A percentile compares a stretch with the other conserved stretches of the same genome.
Conservation (phyloP, 176 grass and related monocot genomes). For the Aechmea fasciata region DNA sequence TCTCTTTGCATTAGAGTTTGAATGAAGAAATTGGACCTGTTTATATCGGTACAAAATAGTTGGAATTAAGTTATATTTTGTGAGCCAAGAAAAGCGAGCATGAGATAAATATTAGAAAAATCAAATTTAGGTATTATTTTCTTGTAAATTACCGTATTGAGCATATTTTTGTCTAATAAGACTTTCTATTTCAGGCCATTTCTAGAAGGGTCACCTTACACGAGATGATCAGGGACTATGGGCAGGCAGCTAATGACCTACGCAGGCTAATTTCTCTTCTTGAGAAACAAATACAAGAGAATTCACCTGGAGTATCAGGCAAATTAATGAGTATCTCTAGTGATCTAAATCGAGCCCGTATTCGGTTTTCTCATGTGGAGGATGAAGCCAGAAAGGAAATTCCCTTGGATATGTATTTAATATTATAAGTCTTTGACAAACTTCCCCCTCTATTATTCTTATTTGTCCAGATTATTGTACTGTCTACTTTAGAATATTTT, state of each 20-base stretch:
- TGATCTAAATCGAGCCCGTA: slow-evolving; percentile 44
- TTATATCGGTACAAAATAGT: no score
- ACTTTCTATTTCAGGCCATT: slow-evolving; percentile 54
- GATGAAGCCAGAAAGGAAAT: slow-evolving; percentile 46
- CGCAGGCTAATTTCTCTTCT: slow-evolving; percentile 56
- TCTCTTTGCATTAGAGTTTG: no score
- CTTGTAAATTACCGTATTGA: no score
- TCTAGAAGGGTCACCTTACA: slow-evolving; percentile 84
- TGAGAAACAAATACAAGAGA: slow-evolving; percentile 60
- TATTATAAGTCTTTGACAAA: slow-evolving; percentile 55
- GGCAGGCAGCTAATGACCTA: slow-evolving; percentile 67
- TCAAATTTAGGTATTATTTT: slow-evolving; percentile 2
- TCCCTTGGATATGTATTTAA: slow-evolving; percentile 64
- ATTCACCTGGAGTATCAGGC: slow-evolving; percentile 26
- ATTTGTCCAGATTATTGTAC: neutral
- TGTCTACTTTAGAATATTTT: no score
- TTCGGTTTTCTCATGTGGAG: slow-evolving; percentile 51
- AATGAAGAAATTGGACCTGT: no score
- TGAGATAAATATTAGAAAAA: neutral
- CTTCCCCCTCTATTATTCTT: neutral
- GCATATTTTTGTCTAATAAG: neutral
- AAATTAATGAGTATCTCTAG: slow-evolving; percentile 25
- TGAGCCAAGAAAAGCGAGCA: neutral
- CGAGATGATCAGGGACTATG: slow-evolving; percentile 69
- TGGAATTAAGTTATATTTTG: neutral